Base-by-base conservation (phyloP, 768 basidiomycete species). In the Amylocystis lapponica region DNA sequence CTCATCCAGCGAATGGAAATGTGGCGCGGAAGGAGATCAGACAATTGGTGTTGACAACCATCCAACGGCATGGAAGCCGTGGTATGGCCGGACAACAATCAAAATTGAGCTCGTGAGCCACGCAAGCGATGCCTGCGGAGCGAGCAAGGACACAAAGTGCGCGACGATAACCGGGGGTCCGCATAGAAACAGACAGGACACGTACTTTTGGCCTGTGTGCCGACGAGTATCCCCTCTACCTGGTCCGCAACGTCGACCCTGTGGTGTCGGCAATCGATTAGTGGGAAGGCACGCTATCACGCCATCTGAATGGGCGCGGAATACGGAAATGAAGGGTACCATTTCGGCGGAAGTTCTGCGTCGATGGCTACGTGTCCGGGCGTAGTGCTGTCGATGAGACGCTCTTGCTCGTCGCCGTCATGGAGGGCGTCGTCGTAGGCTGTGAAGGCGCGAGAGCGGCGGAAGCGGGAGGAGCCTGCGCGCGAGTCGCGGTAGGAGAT, bases 161-260 rank as follows among this genome's bases (percentile, higher is more conserved):
- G n/a, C n/a, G n/a, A n/a, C n/a, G n/a, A n/a, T n/a, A n/a, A n/a
- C n/a, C n/a, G n/a, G n/a, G n/a, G n/a, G n/a, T n/a, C n/a, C n/a
- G n/a, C n/a, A n/a, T n/a, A n/a, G n/a, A n/a, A n/a, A n/a, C n/a
- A n/a, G 27, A 38, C 37, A 14, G 20, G n/a, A 29, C 23, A 69
- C 82, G 59, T 64, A 96, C 94, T 88, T 74, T 94, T 95, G 39
- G 74, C 66, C 41, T 79, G 78, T 11, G 80, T 76, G 42, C 72
- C 72, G 9, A 68, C 70, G 20, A 98, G 75, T 41, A 90, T 74
- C 45, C 81, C 78, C 56, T 93, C 80, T 33, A 98, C 89, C 64
- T 90, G 83, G 62, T 94, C 92, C 23, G 91, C 83, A 45, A 84
- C 69, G 67, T 97, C 94, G 42, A 96, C 90, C 94, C 93, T 94